phyloP scores from a whole-genome alignment of 1,284 basidiomycete genomes.

The Gomphus sp. region DNA sequence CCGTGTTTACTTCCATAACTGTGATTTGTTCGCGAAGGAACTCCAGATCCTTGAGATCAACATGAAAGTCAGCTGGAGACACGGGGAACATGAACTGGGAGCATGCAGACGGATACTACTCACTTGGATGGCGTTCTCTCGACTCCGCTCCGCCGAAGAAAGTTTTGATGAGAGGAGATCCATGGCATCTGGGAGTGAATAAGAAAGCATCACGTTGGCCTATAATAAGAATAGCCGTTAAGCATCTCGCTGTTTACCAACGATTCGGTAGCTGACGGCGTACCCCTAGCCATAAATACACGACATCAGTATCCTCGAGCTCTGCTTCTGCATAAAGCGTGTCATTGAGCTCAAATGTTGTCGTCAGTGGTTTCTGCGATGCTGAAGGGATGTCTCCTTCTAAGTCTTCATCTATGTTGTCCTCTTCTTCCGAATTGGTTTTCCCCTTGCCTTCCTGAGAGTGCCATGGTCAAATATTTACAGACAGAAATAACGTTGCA shows the following conservation, averaged over 20 bases:
- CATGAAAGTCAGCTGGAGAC: not conserved
- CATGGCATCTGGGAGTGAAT: slow-evolving; percentile 79
- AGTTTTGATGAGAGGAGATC: slow-evolving; percentile 74
- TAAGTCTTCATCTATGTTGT: slow-evolving; percentile 29
- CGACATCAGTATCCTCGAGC: slow-evolving; percentile 79
- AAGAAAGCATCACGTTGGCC: slow-evolving; percentile 98
- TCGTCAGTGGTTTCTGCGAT: slow-evolving; percentile 53
- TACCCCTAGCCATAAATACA: slow-evolving; percentile 95
- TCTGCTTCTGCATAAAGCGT: slow-evolving; percentile 90
- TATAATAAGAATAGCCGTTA: slow-evolving; percentile 20
- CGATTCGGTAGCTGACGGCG: slow-evolving; percentile 25
- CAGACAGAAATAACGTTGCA: not conserved
- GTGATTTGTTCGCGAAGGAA: slow-evolving; percentile 94
- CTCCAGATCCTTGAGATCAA: slow-evolving; percentile 58
- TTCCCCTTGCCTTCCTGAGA: slow-evolving; percentile 52
- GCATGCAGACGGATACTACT: too few species aligned
- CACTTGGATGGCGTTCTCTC: slow-evolving; percentile 60
- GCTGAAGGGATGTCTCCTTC: slow-evolving; percentile 23
- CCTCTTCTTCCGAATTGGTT: slow-evolving; percentile 34
- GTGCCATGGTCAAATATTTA: not conserved
- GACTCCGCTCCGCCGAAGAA: slow-evolving; percentile 58
- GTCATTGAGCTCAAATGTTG: slow-evolving; percentile 94
- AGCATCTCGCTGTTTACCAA: not conserved
- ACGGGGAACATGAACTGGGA: not conserved
- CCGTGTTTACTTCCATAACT: slow-evolving; percentile 97